Evolutionary conservation across 768 basidiomycete species (phyloP), one percentile per base, ranked within the genome.

Genomic region (Tylopilus rubrobrunneus): DNA sequence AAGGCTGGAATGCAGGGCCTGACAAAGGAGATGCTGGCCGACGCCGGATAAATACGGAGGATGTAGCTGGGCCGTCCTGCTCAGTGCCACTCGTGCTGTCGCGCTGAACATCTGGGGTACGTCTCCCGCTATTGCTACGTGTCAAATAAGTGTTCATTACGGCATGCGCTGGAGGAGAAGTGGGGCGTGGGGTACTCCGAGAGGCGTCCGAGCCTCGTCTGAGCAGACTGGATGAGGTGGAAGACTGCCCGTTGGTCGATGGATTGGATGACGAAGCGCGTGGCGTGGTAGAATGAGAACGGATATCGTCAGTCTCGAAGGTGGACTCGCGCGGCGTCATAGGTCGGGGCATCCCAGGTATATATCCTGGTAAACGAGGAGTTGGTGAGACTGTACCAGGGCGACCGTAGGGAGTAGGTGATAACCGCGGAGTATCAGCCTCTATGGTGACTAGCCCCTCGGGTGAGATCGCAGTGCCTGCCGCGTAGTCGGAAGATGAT

Each of bases 291-390:
- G 79, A 78, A 45, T 85, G 84, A 1, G 86, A 87, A 53, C 82
- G 85, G 61, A 82, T 80, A 55, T 90, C 87, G 51, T 92, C 89
- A 28, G 77, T 65, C 45, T 91, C 91, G 52, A 76, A 74, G 31
- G 79, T 73, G 7, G 73, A 62, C 58, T 89, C 87, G 52, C 83
- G 85, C n/a, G 91, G 91, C 7, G 91, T 92, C 87, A 92, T 91
- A 17, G 91, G 91, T 40, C 91, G 76, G 21, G 88, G 87, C 91
- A 93, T 93, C 11, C 91, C 91, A 23, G 91, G 91, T 52, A 91
- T 84, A 69, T 93, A 93, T 14, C 91, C 91, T 51, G 91, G 90
- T 21, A 89, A 64, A 39, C 81, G 76, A 41, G 79, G 77, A 0
- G 71, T 70, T 31, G 79, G 79, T 29, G 79, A 80, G n/a, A 70